Conservation (phyloP, 2,329 filamentous ascomycete species). For the Chrysoporthe deuterocubensis region DNA sequence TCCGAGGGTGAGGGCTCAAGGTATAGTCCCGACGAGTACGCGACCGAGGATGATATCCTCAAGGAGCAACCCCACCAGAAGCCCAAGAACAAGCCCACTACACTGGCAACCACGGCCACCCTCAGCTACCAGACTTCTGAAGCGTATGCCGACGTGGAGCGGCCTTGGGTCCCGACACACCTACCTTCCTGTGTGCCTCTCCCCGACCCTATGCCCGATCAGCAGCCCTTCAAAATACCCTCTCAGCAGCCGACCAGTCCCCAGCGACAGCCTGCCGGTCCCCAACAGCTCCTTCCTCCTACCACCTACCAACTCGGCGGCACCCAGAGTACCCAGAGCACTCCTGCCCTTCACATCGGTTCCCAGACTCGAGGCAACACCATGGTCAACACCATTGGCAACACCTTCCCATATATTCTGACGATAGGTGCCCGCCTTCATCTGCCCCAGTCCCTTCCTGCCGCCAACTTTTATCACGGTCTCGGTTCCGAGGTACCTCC, state of each 20-base stretch:
- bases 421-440: neutral
- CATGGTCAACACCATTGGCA: neutral
- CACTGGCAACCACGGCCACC: neutral
- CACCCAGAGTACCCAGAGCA: neutral
- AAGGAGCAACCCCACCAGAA: neutral
- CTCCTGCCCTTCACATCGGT: neutral
- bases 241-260: neutral
- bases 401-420: neutral
- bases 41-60: neutral
- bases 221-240: neutral
- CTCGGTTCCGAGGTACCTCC: neutral
- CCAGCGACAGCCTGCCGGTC: neutral
- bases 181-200: slow-evolving; percentile 8
- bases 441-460: neutral
- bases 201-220: neutral
- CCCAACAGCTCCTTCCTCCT: slow-evolving; percentile 7
- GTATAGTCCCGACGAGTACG: neutral
- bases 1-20: neutral
- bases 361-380: neutral
- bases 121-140: neutral
- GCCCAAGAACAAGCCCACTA: neutral
- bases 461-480: neutral
- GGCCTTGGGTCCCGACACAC: neutral
- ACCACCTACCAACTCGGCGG: neutral
- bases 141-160: neutral